phyloP scores from a whole-genome alignment of 495 filamentous ascomycete genomes.

The Xylaria castorea region DNA sequence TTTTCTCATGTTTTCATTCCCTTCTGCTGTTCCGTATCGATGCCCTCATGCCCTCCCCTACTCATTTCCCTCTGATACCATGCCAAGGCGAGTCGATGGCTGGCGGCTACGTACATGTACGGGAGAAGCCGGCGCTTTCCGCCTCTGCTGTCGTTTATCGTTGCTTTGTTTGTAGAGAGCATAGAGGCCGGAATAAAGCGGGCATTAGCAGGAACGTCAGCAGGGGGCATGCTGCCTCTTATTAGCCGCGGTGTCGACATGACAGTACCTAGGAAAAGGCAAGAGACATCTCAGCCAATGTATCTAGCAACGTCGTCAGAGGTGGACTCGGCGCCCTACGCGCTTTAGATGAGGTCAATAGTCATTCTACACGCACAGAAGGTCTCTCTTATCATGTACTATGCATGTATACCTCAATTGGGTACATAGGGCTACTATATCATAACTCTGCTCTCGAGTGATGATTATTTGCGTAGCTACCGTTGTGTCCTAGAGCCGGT shows the following conservation, averaged over 20 bases:
- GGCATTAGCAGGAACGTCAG: not conserved
- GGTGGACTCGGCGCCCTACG: not conserved
- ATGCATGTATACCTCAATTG: not conserved
- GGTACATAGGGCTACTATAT: constrained; percentile 3
- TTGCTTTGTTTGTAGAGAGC: constrained; percentile 10
- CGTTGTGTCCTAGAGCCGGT: not conserved
- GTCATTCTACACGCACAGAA: constrained; percentile 1
- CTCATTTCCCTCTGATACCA: constrained; percentile 4
- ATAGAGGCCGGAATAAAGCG: constrained; percentile 12
- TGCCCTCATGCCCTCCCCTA: constrained; percentile 1
- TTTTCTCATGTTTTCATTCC: constrained; percentile 22
- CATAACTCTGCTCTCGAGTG: constrained; percentile 10
- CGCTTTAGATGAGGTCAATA: constrained; percentile 5
- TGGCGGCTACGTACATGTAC: constrained; percentile 1
- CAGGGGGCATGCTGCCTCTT: not conserved
- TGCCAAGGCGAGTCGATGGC: constrained; percentile 11
- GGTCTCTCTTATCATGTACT: not conserved
- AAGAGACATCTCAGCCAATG: constrained; percentile 6
- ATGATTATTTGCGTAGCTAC: not conserved
- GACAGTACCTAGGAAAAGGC: not conserved
- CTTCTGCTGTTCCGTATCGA: constrained; percentile 9
- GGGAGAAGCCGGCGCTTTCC: constrained; percentile 2
- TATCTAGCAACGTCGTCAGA: constrained; percentile 4
- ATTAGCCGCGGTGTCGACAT: not conserved
- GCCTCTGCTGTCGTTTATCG: constrained; percentile 5